These are phyloP conservation scores for Pichia sp. DNA, from an alignment of 1,139 yeast genomes.

Conservation along the genomic window DNA sequence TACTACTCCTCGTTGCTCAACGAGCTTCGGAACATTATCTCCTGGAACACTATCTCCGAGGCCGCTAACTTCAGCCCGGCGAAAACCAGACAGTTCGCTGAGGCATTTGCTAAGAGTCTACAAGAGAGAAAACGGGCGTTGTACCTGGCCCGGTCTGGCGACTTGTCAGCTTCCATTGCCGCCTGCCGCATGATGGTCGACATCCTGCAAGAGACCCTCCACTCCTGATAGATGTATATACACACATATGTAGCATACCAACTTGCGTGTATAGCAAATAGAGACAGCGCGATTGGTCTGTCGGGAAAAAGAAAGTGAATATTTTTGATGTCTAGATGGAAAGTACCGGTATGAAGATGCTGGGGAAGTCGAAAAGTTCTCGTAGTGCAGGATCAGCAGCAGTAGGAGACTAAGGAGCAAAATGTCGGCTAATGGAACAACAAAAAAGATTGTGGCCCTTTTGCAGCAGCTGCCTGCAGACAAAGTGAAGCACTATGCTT, in stretches of 20 bases:
- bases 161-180: constrained; percentile 17
- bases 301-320: background rate
- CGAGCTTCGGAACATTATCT: background rate
- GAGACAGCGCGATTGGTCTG: constrained; percentile 3
- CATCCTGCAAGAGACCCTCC: background rate
- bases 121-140: constrained; percentile 19
- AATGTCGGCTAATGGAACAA: constrained; percentile 23
- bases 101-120: constrained; percentile 8
- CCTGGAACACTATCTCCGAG: background rate
- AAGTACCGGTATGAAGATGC: background rate
- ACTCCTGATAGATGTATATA: background rate
- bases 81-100: background rate
- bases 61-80: background rate
- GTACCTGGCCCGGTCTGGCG: constrained; percentile 1
- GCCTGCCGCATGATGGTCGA: background rate
- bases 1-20: constrained; percentile 15
- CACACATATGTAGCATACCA: background rate
- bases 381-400: background rate
- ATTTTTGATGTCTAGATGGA: background rate
- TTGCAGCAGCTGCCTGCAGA: constrained; percentile 56
- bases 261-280: background rate
- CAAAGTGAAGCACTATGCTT: constrained; percentile 58
- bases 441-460: constrained; percentile 37
- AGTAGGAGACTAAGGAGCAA: background rate
- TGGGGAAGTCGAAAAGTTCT: background rate